Evolutionary conservation across 805 yeast genomes (phyloP).

Genomic region (Teunomyces barrocoloradensis): DNA sequence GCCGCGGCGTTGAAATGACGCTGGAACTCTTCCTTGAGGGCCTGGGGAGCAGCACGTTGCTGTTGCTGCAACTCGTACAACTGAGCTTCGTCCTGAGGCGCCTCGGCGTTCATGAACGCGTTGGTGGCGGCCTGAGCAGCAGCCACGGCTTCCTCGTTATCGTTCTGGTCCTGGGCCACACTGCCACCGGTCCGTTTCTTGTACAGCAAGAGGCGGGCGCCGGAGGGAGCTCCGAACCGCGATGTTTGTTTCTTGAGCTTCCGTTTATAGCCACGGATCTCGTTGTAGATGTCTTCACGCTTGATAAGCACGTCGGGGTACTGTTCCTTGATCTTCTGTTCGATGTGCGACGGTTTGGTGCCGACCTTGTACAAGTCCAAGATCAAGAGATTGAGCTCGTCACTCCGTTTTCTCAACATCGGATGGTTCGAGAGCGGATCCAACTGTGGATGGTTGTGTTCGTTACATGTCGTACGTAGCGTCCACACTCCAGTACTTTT

Average conservation of each 20-base stretch:
- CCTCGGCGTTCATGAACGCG: conserved; percentile 15
- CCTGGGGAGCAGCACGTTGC: conserved; percentile 7
- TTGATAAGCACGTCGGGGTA: conserved; percentile 54
- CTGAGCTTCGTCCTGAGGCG: conserved; percentile 13
- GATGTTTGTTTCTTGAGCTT: conserved; percentile 41
- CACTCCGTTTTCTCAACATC: conserved; percentile 53
- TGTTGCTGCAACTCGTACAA: conserved; percentile 22
- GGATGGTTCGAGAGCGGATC: conserved; percentile 57
- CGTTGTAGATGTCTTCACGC: conserved; percentile 58
- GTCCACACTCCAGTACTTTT: conserved; percentile 52
- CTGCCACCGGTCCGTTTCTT: conserved; percentile 20
- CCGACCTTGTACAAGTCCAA: conserved; percentile 53
- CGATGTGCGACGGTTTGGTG: conserved; percentile 55
- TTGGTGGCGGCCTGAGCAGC: conserved; percentile 13
- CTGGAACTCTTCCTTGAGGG: conserved; percentile 12
- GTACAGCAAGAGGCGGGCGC: conserved; percentile 18
- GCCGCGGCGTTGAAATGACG: conserved; percentile 14
- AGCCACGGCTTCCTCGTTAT: conserved; percentile 10
- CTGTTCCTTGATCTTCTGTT: conserved; percentile 48
- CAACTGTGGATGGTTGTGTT: conserved; percentile 57
- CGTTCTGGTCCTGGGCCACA: not conserved
- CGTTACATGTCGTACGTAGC: conserved; percentile 51
- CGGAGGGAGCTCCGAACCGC: conserved; percentile 21
- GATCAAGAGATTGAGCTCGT: conserved; percentile 50
- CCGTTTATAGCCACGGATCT: conserved; percentile 54